phyloP scores from a whole-genome alignment of 2,329 filamentous ascomycete species.

The Cercospora canescens region DNA sequence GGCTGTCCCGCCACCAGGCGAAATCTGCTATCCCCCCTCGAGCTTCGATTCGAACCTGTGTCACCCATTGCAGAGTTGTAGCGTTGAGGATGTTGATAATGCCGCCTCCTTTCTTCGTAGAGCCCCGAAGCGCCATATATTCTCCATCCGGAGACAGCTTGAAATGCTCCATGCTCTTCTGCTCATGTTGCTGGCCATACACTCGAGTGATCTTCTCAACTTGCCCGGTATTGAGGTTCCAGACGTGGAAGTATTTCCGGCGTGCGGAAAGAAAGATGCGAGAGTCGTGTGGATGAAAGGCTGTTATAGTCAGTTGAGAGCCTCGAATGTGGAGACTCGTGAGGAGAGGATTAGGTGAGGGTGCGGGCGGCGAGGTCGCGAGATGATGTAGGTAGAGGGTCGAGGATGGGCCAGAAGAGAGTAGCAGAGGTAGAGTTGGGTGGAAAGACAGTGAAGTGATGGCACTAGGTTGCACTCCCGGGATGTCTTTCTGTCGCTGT shows the following conservation, averaged over 20 bases:
- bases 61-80: slow-evolving; percentile 81
- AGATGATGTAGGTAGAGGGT: slow-evolving; percentile 89
- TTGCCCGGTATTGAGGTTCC: slow-evolving; percentile 79
- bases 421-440: slow-evolving; percentile 79
- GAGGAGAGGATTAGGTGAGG: slow-evolving; percentile 81
- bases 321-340: slow-evolving; percentile 85
- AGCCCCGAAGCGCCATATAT: slow-evolving; percentile 80
- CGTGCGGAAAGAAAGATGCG: slow-evolving; percentile 87
- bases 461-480: slow-evolving; percentile 71
- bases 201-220: slow-evolving; percentile 81
- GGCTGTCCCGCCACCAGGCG: slow-evolving; percentile 84
- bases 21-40: slow-evolving; percentile 85
- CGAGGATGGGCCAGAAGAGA: slow-evolving; percentile 84
- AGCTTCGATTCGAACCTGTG: slow-evolving; percentile 78
- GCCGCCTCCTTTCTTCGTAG: slow-evolving; percentile 81
- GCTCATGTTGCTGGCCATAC: slow-evolving; percentile 74
- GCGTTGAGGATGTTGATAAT: slow-evolving; percentile 82
- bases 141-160: slow-evolving; percentile 81
- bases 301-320: slow-evolving; percentile 80
- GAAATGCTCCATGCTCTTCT: slow-evolving; percentile 89
- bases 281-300: slow-evolving; percentile 70
- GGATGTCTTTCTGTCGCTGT: slow-evolving; percentile 82
- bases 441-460: slow-evolving; percentile 88
- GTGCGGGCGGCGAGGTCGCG: slow-evolving; percentile 66
- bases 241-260: slow-evolving; percentile 88